Evolutionary conservation across 805 yeast genomes (phyloP), one percentile per base, ranked within the genome.

Genomic region (Yamadazyma phyllophila): DNA sequence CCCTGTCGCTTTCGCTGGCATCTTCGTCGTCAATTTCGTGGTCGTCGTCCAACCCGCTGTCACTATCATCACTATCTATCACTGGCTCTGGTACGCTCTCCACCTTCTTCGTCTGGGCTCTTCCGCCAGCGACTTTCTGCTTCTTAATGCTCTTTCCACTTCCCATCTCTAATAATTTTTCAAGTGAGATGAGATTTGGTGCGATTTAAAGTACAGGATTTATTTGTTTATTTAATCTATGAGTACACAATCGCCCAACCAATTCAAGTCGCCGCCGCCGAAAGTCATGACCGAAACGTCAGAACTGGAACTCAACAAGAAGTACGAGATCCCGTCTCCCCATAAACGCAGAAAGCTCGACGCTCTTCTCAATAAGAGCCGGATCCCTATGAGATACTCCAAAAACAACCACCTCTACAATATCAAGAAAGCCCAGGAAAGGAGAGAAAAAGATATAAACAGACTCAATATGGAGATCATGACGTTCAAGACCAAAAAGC

Each of bases 401-500:
- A 56, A 55, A 37, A 39, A 46, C 9, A 57, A 54, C 9, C 53
- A 54, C 16, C 48, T 47, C 31, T 29, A 40, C 10, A 39, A 39
- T 17, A 43, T 51, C 15, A 46, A 35, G 27, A 26, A 43, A 37
- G 7, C 55, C 36, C 29, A 49, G 3, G 56, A 48, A 49, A 42
- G 38, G 39, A 38, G 59, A 49, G 38, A 55, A 55, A 43, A 34
- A 16, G 41, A 58, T 47, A n/a, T 58, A 54, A 42, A 30, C 39
- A 12, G 56, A 47, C 17, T 49, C 16, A 55, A 52, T 20, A 52
- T 55, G 6, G 43, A 54, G 15, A 54, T 63, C 1, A 54, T 61
- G 53, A 61, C 66, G 1, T 37, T 62, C 7, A 66, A 67, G 45
- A 73, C 77, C 0, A 66, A 68, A 43, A 65, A 62, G 29, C 69